Evolutionary conservation across 768 basidiomycete species (phyloP), one percentile per base, ranked within the genome.

Genomic region (Boletellus sp.): DNA sequence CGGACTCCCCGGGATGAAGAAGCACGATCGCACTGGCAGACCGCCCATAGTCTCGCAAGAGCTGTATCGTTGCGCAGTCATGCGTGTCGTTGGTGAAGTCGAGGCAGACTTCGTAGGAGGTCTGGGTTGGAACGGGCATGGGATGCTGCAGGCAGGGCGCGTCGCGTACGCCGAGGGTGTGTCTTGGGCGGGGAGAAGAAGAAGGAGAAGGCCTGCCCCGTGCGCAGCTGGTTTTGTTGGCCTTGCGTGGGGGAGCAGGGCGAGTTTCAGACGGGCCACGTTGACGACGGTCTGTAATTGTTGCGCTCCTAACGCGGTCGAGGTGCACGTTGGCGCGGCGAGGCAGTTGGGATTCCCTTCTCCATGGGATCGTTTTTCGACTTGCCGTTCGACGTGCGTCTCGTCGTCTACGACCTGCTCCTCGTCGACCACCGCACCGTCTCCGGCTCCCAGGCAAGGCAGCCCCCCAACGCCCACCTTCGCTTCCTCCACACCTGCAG

Each of bases 61-160:
- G 74, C 62, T 87, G 84, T 33, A 87, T 71, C 37, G 84, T 80
- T 51, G 81, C 77, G 47, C 72, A 76, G 60, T 83, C 80, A 57
- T 73, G 78, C 15, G 82, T 84, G 58, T 87, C 85, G 65, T 87
- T 87, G 43, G 77, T 78, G 64, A 87, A 77, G 63, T 83, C 81
- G 63, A 87, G 78, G 47, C 80, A 72, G 62, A 86, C 76, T 60
- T 85, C 84, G 70, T 83, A 85, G 17, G 65, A 53, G 52, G 61
- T 64, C 65, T 83, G 76, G 13, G 80, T 72, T 57, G 74, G 69
- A 24, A 75, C 77, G 51, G 85, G 85, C 85, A 87, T 86, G 57
- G 47, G 50, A 36, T 38, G 36, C 28, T 28, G 39, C 24, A 17
- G 47, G 16, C 23, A 31, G 26, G 28, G 40, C 41, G 52, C 66